These are phyloP conservation scores for Cryptococcus neoformans DNA, from an alignment of 1,284 basidiomycete genomes.

Conservation along the genomic window DNA sequence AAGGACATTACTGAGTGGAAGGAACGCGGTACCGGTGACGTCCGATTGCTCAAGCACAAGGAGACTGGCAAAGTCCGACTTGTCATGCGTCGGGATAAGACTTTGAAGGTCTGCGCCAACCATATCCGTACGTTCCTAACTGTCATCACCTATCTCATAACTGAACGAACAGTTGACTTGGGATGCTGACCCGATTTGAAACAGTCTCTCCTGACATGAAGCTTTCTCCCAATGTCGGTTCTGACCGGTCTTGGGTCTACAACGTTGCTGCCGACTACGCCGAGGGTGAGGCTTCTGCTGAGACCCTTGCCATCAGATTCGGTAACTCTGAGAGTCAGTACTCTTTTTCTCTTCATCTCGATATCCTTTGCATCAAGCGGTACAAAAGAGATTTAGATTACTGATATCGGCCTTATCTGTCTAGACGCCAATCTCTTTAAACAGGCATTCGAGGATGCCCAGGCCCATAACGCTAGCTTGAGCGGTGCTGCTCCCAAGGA, in stretches of 20 bases:
- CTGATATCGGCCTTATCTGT: slow-evolving; percentile 10
- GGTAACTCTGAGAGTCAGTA: slow-evolving; percentile 91
- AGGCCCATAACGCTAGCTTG: slow-evolving; percentile 61
- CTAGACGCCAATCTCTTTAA: slow-evolving; percentile 86
- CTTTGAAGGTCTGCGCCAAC: slow-evolving; percentile 99
- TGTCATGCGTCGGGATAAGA: slow-evolving; percentile 99
- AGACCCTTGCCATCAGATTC: slow-evolving; percentile 97
- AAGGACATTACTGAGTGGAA: slow-evolving; percentile 86
- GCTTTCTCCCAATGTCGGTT: slow-evolving; percentile 97
- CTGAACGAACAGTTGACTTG: neutral
- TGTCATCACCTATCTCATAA: neutral
- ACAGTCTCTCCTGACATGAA: slow-evolving; percentile 87
- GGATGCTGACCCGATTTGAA: neutral
- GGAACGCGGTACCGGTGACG: slow-evolving; percentile 69
- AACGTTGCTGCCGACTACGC: slow-evolving; percentile 95
- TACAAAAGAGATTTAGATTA: neutral
- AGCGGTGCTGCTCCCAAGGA: slow-evolving; percentile 16
- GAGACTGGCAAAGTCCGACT: slow-evolving; percentile 87
- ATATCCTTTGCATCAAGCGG: neutral
- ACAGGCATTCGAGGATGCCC: slow-evolving; percentile 77
- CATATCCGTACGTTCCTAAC: slow-evolving; percentile 71
- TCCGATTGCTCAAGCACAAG: slow-evolving; percentile 83
- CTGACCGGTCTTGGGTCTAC: slow-evolving; percentile 99
- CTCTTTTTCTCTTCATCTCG: neutral
- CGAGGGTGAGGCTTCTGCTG: slow-evolving; percentile 79